Evolutionary conservation across 2,329 filamentous ascomycete genomes (phyloP), one percentile per base, ranked within the genome.

Genomic region (Fusarium concolor): DNA sequence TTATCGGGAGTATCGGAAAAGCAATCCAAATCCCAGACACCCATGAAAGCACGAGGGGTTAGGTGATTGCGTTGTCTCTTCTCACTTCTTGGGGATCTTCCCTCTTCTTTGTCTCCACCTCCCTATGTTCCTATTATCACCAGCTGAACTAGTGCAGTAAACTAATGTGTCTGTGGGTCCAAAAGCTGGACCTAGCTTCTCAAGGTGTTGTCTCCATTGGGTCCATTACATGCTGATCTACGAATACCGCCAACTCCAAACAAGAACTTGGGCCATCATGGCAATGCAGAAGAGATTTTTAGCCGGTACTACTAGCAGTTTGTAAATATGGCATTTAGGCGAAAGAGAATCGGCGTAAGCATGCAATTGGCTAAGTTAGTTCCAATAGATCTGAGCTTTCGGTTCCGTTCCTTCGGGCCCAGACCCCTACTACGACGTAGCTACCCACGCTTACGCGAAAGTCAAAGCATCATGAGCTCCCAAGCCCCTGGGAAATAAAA

Each of bases 391-490:
- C 15, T 47, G 28, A 42, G 29, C 18, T 10, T 33, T 69, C 46
- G 50, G 49, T 39, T 69, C 66, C 62, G 24, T 60, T 31, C 41
- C 42, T 56, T 41, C 39, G 62, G 62, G 60, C 33, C 38, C 46
- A 37, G 35, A 44, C 28, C 52, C 55, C 62, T 49, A 60, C 44
- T 29, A 18, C 47, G 18, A 31, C n/a, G 10, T 26, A 11, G 28
- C 28, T 29, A 26, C 26, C 26, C 26, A 10, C 29, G 29, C 14
- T 33, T 42, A 42, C 24, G 33, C 26, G 41, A 35, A 49, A 55
- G 47, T 41, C 49, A 56, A 46, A 49, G 35, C 26, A 44, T 28
- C 51, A 26, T 24, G 31, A 45, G 51, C 46, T 59, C 14, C 39
- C 11, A 31, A 46, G n/a, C 11, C 11, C 28, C n/a, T 45, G 47